Conservation (phyloP, 2,329 filamentous ascomycete genomes). For the Fusarium sp. region DNA sequence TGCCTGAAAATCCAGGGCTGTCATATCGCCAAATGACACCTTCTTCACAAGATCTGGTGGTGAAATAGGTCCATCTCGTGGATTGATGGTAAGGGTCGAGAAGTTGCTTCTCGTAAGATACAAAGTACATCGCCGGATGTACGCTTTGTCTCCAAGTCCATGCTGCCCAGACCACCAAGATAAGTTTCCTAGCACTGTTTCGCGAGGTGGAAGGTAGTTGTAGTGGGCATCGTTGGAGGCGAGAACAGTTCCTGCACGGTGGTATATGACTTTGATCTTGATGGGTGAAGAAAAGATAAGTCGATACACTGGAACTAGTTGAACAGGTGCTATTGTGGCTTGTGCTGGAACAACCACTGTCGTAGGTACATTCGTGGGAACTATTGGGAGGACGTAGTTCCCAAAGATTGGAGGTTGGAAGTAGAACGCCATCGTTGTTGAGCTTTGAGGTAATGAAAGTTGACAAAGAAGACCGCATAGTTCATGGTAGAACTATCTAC, state of each 20-base stretch:
- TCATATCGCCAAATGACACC: slow-evolving; percentile 42
- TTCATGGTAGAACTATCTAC: background rate
- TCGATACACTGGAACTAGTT: background rate
- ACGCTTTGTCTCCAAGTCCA: slow-evolving; percentile 28
- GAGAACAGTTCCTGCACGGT: slow-evolving; percentile 31
- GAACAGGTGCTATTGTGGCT: background rate
- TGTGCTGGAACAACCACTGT: background rate
- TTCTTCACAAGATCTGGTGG: slow-evolving; percentile 46
- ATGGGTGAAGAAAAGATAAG: background rate
- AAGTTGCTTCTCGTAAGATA: slow-evolving; percentile 23
- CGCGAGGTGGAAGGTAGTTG: slow-evolving; percentile 22
- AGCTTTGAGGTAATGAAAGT: background rate
- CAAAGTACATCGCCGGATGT: slow-evolving; percentile 27
- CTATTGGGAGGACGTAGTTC: background rate
- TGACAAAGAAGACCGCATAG: background rate
- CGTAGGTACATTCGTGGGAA: background rate
- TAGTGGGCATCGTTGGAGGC: slow-evolving; percentile 31
- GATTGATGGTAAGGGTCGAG: slow-evolving; percentile 17
- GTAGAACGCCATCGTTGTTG: slow-evolving; percentile 41
- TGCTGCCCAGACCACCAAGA: slow-evolving; percentile 20
- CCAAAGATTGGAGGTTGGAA: slow-evolving; percentile 45
- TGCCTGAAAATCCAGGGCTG: slow-evolving; percentile 44
- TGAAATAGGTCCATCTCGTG: slow-evolving; percentile 18
- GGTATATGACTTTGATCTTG: slow-evolving; percentile 36
- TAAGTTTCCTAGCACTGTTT: slow-evolving; percentile 28